Percentiles rank a stretch among this genome's conserved stretches.
Evolutionary conservation across 73 alveolate genomes (phyloP).

Genomic region (Durusdinium trenchii): DNA sequence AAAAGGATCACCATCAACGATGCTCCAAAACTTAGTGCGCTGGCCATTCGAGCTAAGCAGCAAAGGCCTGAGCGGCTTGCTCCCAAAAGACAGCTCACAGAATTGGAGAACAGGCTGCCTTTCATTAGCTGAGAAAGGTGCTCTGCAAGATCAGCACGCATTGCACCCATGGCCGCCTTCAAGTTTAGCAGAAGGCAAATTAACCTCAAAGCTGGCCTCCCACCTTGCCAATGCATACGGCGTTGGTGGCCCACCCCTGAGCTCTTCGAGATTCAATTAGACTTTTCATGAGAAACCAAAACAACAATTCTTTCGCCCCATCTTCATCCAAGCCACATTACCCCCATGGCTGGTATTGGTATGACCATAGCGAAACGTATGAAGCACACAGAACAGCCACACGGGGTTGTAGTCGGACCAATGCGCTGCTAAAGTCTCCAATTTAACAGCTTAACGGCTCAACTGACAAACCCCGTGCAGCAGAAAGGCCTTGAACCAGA

Average conservation of each 20-base stretch:
- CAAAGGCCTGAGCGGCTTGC: conserved; percentile 16
- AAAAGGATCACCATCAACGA: neutral
- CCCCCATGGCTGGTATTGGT: conserved; percentile 84
- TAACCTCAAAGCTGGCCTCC: neutral
- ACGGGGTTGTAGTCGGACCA: neutral
- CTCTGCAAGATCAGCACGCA: conserved; percentile 54
- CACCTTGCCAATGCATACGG: conserved; percentile 77
- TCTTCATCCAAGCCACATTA: neutral
- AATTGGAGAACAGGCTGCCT: too few relatives aligned
- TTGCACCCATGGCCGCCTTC: conserved; percentile 93
- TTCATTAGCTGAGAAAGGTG: neutral
- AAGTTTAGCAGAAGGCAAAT: neutral
- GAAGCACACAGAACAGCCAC: neutral
- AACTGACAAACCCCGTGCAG: conserved; percentile 13
- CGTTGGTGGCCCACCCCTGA: conserved; percentile 90
- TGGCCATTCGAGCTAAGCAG: conserved; percentile 38
- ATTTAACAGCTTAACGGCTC: too few relatives aligned
- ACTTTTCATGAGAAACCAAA: neutral
- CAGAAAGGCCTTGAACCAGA: conserved; percentile 74
- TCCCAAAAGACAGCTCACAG: neutral
- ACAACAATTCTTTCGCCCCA: neutral
- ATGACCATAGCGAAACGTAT: conserved; percentile 23
- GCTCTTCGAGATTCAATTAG: neutral
- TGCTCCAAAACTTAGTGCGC: neutral
- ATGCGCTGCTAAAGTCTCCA: neutral